Conservation (phyloP, 495 filamentous ascomycete species). For the Penicillium coprophilum region DNA sequence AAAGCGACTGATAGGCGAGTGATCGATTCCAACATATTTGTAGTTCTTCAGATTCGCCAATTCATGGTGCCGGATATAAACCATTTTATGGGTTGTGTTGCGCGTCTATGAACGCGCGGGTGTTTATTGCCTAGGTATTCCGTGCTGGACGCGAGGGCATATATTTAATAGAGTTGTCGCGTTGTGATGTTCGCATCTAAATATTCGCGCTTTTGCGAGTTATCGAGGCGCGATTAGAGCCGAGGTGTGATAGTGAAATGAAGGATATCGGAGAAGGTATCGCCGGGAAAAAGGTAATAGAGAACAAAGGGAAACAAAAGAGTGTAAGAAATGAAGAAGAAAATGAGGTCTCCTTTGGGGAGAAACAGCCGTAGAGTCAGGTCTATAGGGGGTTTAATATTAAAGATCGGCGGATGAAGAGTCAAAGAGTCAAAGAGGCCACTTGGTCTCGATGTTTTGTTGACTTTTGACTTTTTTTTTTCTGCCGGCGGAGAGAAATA, state of each 20-base stretch:
- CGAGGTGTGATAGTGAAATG: neutral
- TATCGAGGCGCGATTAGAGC: neutral
- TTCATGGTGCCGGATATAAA: slow-evolving; percentile 89
- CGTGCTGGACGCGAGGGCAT: neutral
- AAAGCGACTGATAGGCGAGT: slow-evolving; percentile 83
- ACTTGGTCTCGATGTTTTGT: slow-evolving; percentile 8
- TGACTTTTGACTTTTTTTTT: slow-evolving; percentile 14
- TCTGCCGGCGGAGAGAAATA: slow-evolving; percentile 12
- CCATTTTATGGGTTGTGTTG: slow-evolving; percentile 46
- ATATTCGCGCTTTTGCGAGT: neutral
- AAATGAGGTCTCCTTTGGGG: slow-evolving; percentile 2
- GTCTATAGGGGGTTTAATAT: slow-evolving; percentile 1
- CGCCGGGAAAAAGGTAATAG: neutral
- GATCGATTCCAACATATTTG: slow-evolving; percentile 89
- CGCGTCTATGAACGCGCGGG: slow-evolving; percentile 5
- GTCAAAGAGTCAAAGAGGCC: slow-evolving; percentile 5
- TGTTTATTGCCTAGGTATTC: slow-evolving; percentile 3
- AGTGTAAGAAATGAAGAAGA: neutral
- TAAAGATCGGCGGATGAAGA: slow-evolving; percentile 1
- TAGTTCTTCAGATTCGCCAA: slow-evolving; percentile 86
- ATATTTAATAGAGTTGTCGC: neutral
- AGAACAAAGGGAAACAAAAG: neutral
- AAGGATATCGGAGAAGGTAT: neutral
- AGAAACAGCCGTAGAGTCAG: neutral
- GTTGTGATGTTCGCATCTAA: neutral